Evolutionary conservation across 495 filamentous ascomycete species (phyloP).

Genomic region (Penicillium simplicissimum): DNA sequence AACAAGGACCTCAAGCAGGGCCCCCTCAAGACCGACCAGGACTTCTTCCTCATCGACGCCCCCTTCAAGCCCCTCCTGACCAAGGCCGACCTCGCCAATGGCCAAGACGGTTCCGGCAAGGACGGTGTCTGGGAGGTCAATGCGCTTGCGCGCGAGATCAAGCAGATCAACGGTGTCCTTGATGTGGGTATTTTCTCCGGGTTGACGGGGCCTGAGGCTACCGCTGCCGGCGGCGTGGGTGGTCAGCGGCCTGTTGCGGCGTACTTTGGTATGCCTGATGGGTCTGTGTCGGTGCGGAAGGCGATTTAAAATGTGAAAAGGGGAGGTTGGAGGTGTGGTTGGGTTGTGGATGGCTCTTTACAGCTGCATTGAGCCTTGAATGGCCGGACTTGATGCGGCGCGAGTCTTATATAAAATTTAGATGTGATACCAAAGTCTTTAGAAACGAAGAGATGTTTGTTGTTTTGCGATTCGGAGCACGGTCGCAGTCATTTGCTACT

Average conservation of each 20-base stretch:
- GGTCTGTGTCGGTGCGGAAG: conserved; percentile 57
- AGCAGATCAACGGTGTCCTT: conserved; percentile 80
- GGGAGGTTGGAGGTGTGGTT: neutral
- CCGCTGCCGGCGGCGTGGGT: conserved; percentile 57
- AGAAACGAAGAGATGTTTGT: conserved; percentile 5
- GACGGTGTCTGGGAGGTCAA: conserved; percentile 76
- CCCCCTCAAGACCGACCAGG: conserved; percentile 89
- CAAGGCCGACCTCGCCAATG: conserved; percentile 54
- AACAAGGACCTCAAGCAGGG: conserved; percentile 71
- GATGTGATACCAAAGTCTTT: conserved; percentile 33
- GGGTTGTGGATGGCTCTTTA: neutral
- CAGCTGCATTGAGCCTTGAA: neutral
- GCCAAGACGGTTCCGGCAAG: conserved; percentile 50
- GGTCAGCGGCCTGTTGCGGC: conserved; percentile 91
- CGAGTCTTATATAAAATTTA: conserved; percentile 16
- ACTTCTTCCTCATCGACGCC: conserved; percentile 90
- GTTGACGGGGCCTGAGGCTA: conserved; percentile 67
- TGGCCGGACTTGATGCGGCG: conserved; percentile 6
- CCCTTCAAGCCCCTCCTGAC: conserved; percentile 74
- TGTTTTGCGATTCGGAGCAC: neutral
- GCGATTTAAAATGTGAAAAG: conserved; percentile 27
- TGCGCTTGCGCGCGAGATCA: conserved; percentile 67
- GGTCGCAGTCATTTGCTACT: neutral
- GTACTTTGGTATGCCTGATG: conserved; percentile 92
- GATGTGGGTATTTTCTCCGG: conserved; percentile 92